Base-by-base conservation (phyloP, 345 rosid species). In the Ricinus communis region DNA sequence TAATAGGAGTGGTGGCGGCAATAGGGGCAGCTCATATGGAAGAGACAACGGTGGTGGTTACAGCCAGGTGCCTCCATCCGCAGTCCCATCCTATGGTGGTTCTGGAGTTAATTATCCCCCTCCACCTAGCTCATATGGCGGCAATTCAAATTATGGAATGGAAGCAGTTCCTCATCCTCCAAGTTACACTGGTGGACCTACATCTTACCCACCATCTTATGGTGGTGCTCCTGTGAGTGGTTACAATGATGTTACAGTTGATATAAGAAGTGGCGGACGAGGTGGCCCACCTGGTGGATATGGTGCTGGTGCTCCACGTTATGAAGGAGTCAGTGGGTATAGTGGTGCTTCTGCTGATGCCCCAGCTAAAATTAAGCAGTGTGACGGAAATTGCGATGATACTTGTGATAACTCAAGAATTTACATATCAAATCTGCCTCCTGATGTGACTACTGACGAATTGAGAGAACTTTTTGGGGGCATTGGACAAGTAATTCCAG, bases 361-460 rank as follows among this genome's bases (percentile, higher is more conserved):
- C 19, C 41, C 86, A 0, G 80, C 79, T 70, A 87, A 86, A 73
- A 72, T 96, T 86, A 96, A 88, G 88, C 95, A 89, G 80, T 96
- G 98, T 12, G 96, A 93, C 77, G 98, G 27, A 27, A 77, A 80
- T 68, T 96, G 99, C 79, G 95, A 66, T 66, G 96, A 88, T 71
- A 75, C 82, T 47, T 96, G 98, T 80, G 98, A 93, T 85, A 96
- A 93, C 78, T 66, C 96, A 33, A 89, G 99, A 79, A 89, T 96
- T 68, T 93, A 96, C 84, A 91, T 96, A 77, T 91, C 99, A 70
- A 96, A 93, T 80, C 83, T 96, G 86, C 99, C 99, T 38, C 82
- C 88, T 22, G 96, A 91, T 87, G 98, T 96, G 81, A 91, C 97
- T 28, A 65, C 52, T 62, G 99, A 96, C 61, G 93, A 96, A 76